Evolutionary conservation across 129 eudicot species (phyloP), one percentile per base, ranked within the genome.

Genomic region (Ambrosia artemisiifolia): DNA sequence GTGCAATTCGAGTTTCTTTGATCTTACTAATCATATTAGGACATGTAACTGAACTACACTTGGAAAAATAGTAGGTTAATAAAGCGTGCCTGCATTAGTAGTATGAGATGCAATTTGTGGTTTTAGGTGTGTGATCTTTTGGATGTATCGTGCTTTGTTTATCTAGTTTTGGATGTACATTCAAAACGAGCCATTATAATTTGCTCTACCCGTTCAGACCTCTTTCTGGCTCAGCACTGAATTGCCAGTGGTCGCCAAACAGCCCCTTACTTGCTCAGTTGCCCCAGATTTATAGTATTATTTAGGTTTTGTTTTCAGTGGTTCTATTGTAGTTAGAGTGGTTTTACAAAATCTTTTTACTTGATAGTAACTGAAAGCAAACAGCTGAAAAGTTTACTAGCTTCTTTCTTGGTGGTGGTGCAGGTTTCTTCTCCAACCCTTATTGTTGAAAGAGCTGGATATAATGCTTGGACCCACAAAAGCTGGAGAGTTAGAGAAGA

Each of bases 401-500:
- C 79, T 68, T 74, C 32, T 7, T 6, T 57, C 36, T 67, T 74
- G 75, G 64, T 66, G 9, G 59, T 73, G 79, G 62, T 77, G 75
- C 86, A 94, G 99, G 97, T 94, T 70, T 94, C 99, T 33, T 94
- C 99, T n/a, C 97, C 99, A 56, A 94, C 99, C 49, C 86, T 94
- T 33, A 85, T 94, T 66, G 99, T 94, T 63, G 99, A 94, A 83
- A 87, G 99, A 74, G 99, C 99, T 62, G 99, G 99, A 54, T 85
- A 88, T 65, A 84, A 88, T 80, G 98, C 95, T 11, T 94, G 99
- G 99, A 75, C 78, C 61, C 93, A 94, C 89, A 94, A 82, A 84
- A 94, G 99, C 82, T 94, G 97, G 97, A 90, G 99, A 88, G 91
- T 94, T 57, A 78, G 99, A 75, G 99, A 94, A 65, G 98, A 94